These are phyloP conservation scores for Ceratocystis lukuohia DNA, from an alignment of 2,329 filamentous ascomycete genomes.

Conservation along the genomic window DNA sequence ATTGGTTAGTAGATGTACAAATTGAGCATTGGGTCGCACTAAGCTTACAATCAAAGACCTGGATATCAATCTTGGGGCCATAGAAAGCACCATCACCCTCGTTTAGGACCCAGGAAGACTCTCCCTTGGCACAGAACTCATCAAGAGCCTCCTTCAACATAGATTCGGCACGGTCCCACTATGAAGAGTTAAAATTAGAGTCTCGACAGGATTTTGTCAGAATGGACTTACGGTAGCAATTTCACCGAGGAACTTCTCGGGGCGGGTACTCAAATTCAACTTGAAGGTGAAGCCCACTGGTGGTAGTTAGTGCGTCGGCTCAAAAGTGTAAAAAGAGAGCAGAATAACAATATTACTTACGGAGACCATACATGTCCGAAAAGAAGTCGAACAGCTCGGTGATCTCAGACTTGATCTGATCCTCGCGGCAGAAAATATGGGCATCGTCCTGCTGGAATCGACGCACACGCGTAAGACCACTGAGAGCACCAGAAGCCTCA, in stretches of 20 bases:
- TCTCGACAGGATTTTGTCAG: background rate
- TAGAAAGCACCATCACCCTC: constrained; percentile 96
- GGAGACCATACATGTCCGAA: constrained; percentile 37
- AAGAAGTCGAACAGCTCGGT: constrained; percentile 69
- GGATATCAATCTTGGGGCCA: constrained; percentile 96
- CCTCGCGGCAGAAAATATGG: constrained; percentile 85
- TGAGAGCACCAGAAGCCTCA: constrained; percentile 83
- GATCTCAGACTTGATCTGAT: constrained; percentile 57
- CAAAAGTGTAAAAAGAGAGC: background rate
- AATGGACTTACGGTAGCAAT: constrained; percentile 43
- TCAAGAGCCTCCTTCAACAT: constrained; percentile 69
- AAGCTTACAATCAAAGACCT: constrained; percentile 41
- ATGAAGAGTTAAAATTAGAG: background rate
- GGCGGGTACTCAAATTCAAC: constrained; percentile 81
- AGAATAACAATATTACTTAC: constrained; percentile 45
- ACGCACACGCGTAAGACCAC: constrained; percentile 79
- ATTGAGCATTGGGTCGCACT: constrained; percentile 25
- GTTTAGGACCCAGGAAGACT: constrained; percentile 75
- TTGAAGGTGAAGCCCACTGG: constrained; percentile 54
- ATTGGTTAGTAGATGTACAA: background rate
- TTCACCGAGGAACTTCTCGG: constrained; percentile 78
- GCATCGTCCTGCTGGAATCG: constrained; percentile 94
- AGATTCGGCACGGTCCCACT: constrained; percentile 74
- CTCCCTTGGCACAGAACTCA: constrained; percentile 49
- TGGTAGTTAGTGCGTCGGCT: constrained; percentile 17